These are phyloP conservation scores for Craterostigma plantagineum DNA, from an alignment of 257 asterid species.

Conservation along the genomic window DNA sequence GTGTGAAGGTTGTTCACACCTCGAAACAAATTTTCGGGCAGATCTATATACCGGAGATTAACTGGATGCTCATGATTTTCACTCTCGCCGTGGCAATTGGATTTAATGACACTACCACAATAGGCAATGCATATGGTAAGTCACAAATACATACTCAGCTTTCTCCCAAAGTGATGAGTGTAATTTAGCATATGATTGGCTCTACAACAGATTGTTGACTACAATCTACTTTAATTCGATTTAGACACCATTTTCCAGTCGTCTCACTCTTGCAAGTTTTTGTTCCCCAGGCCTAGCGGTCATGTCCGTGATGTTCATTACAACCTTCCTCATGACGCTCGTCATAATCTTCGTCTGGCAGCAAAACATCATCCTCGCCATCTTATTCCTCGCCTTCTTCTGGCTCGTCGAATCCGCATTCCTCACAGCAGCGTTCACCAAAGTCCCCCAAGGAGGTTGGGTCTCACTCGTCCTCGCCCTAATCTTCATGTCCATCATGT, in stretches of 20 bases:
- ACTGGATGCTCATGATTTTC: slow-evolving; percentile 70
- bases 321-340: slow-evolving; percentile 55
- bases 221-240: too few species aligned
- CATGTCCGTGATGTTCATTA: slow-evolving; percentile 61
- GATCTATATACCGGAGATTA: slow-evolving; percentile 54
- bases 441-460: slow-evolving; percentile 77
- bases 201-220: too few species aligned
- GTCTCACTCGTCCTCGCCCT: slow-evolving; percentile 57
- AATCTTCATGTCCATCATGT: slow-evolving; percentile 45
- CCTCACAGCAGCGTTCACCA: slow-evolving; percentile 47
- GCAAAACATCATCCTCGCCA: slow-evolving; percentile 47
- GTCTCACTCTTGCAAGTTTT: neutral
- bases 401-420: slow-evolving; percentile 41
- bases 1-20: slow-evolving; percentile 76
- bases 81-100: slow-evolving; percentile 73
- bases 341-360: slow-evolving; percentile 68
- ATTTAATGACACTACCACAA: slow-evolving; percentile 51
- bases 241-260: neutral
- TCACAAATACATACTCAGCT: neutral
- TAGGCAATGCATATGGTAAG: slow-evolving; percentile 76
- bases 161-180: too few species aligned
- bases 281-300: slow-evolving; percentile 46
- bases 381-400: slow-evolving; percentile 37
- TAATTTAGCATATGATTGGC: too few species aligned
- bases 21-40: slow-evolving; percentile 63